Evolutionary conservation across 2,329 filamentous ascomycete genomes (phyloP).

Genomic region (Ophioceras dolichostomum): DNA sequence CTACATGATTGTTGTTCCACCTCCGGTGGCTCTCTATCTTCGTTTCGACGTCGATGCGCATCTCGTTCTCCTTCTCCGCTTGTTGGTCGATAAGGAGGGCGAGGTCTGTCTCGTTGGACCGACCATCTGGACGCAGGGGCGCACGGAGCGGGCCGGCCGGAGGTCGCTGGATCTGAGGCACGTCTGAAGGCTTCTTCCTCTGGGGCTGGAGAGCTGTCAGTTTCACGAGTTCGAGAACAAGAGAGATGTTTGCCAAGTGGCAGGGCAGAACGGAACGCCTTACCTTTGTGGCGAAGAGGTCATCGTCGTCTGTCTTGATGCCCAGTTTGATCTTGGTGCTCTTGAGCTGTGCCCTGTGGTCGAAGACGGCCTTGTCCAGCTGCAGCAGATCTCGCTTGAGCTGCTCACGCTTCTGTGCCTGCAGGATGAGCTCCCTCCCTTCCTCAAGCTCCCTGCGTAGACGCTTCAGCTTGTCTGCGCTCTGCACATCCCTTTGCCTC

Average conservation of each 20-base stretch:
- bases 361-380: conserved; percentile 67
- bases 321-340: conserved; percentile 77
- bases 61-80: conserved; percentile 69
- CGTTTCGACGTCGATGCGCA: conserved; percentile 71
- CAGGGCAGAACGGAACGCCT: conserved; percentile 16
- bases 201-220: conserved; percentile 43
- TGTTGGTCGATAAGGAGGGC: conserved; percentile 63
- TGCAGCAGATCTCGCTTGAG: conserved; percentile 66
- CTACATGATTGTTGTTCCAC: conserved; percentile 85
- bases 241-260: background rate
- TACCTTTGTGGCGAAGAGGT: conserved; percentile 90
- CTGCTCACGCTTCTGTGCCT: conserved; percentile 70
- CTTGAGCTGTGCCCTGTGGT: conserved; percentile 72
- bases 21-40: conserved; percentile 80
- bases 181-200: conserved; percentile 56
- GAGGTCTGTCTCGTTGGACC: conserved; percentile 66
- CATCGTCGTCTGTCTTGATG: conserved; percentile 88
- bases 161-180: conserved; percentile 48
- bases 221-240: conserved; percentile 6
- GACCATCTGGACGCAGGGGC: conserved; percentile 57
- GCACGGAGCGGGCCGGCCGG: conserved; percentile 55
- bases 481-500: conserved; percentile 82
- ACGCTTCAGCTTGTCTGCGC: conserved; percentile 87
- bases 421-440: conserved; percentile 65
- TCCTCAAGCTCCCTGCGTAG: conserved; percentile 85